Base-by-base conservation (phyloP, 1,139 yeast species). In the Pichia sp. region DNA sequence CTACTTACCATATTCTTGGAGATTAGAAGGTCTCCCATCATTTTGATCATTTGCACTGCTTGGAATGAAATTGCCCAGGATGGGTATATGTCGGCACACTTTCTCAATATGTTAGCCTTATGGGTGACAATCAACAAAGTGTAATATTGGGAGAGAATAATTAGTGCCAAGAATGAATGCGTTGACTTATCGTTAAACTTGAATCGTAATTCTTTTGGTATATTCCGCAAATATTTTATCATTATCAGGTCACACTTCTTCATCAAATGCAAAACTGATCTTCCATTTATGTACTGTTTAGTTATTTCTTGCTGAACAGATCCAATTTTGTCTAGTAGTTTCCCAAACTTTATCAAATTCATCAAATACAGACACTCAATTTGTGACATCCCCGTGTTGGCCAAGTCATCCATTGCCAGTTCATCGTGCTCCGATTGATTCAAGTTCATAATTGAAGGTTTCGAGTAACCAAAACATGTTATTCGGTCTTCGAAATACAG, bases 11-110 rank as follows among this genome's bases (percentile, higher is more conserved):
- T 25, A 40, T 71, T 68, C 34, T 70, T 66, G 31, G 71, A 73
- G 25, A 71, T 58, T 44, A 83, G 51, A 41, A 74, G 75, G 40
- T 79, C 80, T 31, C 76, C 64, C 37, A 83, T 78, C 41, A 77
- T 67, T 6, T 83, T 74, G 44, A 83, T 78, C 81, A 81, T 80
- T 52, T 85, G 75, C 2, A 93, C 86, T 1, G 94, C 86, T 56
- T 82, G 88, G 63, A 83, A 83, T 3, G 88, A 81, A 44, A 84
- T 82, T 12, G 91, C 87, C 83, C 91, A 78, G 7, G 86, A 76
- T 2, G 91, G 87, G 55, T 78, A 80, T 39, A 69, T 73, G 52
- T 69, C 74, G 49, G 68, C 70, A 53, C 66, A 62, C 16, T 72
- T 46, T 34, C 74, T 64, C 28, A 75, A 60, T 40, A 83, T 74